A percentile compares a stretch with the other conserved stretches of the same genome.
These are phyloP conservation scores for Kodamaea kakaduensis DNA, from an alignment of 805 yeast genomes.

Conservation along the genomic window DNA sequence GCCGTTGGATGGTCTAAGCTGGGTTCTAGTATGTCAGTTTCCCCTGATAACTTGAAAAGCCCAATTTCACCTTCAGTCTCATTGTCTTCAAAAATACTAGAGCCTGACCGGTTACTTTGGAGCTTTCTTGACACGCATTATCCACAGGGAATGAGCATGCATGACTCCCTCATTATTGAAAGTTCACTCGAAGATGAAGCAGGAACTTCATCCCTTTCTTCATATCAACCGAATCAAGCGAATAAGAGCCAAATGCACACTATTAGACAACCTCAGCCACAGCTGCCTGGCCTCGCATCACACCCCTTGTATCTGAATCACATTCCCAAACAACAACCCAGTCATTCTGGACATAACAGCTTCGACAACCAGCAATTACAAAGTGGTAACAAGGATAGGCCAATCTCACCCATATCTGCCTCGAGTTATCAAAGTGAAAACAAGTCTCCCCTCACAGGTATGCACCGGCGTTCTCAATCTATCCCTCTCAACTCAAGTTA, in stretches of 20 bases:
- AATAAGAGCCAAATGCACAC: background rate
- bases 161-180: constrained; percentile 63
- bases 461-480: constrained; percentile 31
- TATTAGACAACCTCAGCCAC: constrained; percentile 11
- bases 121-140: constrained; percentile 52
- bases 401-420: constrained; percentile 5
- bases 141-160: constrained; percentile 65
- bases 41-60: constrained; percentile 15
- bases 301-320: constrained; percentile 2
- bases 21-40: constrained; percentile 2
- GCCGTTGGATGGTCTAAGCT: background rate
- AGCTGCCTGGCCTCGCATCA: constrained; percentile 4
- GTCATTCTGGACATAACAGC: background rate
- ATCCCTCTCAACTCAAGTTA: constrained; percentile 29
- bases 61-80: background rate
- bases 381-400: background rate
- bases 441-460: constrained; percentile 10
- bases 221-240: constrained; percentile 5
- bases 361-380: background rate
- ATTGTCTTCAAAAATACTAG: constrained; percentile 23
- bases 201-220: constrained; percentile 1
- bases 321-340: background rate
- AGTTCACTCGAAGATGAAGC: constrained; percentile 23
- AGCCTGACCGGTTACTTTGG: constrained; percentile 64
- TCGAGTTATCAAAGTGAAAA: constrained; percentile 2